A percentile compares a stretch with the other conserved stretches of the same genome.
These are phyloP conservation scores for Auricularia cornea DNA, from an alignment of 768 basidiomycete genomes.

Conservation along the genomic window DNA sequence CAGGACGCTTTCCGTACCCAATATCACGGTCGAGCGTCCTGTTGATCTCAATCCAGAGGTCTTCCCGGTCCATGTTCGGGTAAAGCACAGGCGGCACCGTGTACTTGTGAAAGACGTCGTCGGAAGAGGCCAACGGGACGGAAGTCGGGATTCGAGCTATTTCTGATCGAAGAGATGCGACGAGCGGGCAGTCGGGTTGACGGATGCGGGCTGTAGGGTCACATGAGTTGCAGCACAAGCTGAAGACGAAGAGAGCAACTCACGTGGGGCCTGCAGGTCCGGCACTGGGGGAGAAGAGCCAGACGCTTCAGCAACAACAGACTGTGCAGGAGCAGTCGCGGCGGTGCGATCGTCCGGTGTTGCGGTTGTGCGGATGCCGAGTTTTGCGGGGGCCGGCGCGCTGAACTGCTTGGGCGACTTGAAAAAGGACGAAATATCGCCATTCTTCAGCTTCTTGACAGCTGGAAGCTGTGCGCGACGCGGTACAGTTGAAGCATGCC, in stretches of 20 bases:
- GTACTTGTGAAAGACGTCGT: background rate
- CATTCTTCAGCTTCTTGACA: background rate
- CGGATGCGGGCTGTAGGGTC: too few relatives aligned
- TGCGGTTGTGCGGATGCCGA: background rate
- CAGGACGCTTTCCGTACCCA: background rate
- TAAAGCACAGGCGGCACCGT: background rate
- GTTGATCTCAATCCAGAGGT: background rate
- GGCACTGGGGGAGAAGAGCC: too few relatives aligned
- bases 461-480: background rate
- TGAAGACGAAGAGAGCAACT: too few relatives aligned
- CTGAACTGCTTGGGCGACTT: background rate
- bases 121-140: background rate
- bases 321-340: too few relatives aligned
- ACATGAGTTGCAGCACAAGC: background rate
- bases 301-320: too few relatives aligned
- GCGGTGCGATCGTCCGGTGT: too few relatives aligned
- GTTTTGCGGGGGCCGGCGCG: background rate
- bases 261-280: too few relatives aligned
- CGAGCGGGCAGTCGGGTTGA: background rate
- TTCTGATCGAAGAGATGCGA: background rate
- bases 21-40: background rate
- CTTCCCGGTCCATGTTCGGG: background rate
- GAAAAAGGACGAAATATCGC: background rate
- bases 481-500: background rate
- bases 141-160: background rate